Evolutionary conservation across 352 stramenopile species (phyloP), one percentile per base, ranked within the genome.

Genomic region (Phytopythium helicoides): DNA sequence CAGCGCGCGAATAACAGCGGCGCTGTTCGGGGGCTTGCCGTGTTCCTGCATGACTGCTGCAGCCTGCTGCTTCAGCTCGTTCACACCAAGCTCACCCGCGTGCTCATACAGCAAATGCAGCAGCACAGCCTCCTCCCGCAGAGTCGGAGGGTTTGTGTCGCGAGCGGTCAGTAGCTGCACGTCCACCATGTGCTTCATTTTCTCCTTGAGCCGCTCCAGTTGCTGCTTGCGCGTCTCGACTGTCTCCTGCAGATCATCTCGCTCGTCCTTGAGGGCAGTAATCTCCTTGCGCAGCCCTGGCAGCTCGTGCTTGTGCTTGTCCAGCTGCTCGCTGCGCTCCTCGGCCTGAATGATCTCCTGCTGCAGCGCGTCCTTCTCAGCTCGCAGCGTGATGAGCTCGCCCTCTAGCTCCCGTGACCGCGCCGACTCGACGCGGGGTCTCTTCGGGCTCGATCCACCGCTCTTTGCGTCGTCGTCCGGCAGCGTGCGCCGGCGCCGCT

Each of bases 121-220:
- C 35, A 89, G 67, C 54, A 83, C 73, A 1, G 77, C 73, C 55
- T 86, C 74, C 56, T 84, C 72, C 0, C 67, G 62, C 16, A 86
- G 61, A 25, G 67, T 71, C 0, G 76, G 69, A 15, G 68, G 66
- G 28, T 56, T 72, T n/a, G 72, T 79, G 44, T 77, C 61, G 21
- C 66, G 52, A 8, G 74, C 72, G 9, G 74, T 75, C 28, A 83
- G 46, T 8, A 86, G 50, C 56, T 84, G 71, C 12, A 81, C 66
- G 56, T 89, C 74, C 1, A 89, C 78, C 73, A 89, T 84, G 58
- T 82, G 63, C 41, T 71, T 61, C 75, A 87, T 85, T 50, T 86
- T 82, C 19, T 66, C 45, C 54, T 89, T 89, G 22, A 79, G 64
- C 22, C 64, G 52, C 9, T 48, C 58, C 0, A 86, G 56, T 38